Base-by-base conservation (phyloP, 2,329 filamentous ascomycete genomes). In the Rugonectria rugulosa region DNA sequence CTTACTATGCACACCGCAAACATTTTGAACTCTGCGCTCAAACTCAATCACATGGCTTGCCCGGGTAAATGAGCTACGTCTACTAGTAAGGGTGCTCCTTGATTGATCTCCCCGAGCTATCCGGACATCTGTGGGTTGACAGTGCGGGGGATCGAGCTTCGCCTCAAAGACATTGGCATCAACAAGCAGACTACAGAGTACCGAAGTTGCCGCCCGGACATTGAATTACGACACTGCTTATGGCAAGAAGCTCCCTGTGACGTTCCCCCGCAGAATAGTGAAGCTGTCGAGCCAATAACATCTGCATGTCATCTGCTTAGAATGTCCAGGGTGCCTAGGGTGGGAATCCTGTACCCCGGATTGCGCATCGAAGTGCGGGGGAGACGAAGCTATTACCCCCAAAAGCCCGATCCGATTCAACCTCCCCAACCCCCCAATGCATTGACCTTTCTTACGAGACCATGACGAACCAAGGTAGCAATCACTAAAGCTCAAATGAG, bases 61-160 rank as follows among this genome's bases (percentile, higher is more conserved):
- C 50, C 57, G 63, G 61, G 60, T 64, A 64, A 66, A 64, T 23
- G 23, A 24, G 31, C 36, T 44, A 42, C 42, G 26, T 41, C 36
- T 24, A 46, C 46, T 42, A 38, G 56, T 27, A 52, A 50, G 50
- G 42, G 46, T 31, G 27, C 48, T 57, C 48, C 44, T 34, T 56
- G 40, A 65, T 65, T 60, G 61, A 55, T 66, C 59, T 23, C 64
- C 51, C 63, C 64, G 64, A 29, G 27, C 8, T 47, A 56, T 56
- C 53, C 53, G 53, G 20, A 21, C n/a, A n/a, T 40, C 20, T 9
- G 23, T n/a, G 37, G 37, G 6, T n/a, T 21, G 9, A 14, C 10
- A 40, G n/a, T 31, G 46, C 46, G 53, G 34, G 46, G 46, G 32
- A 15, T 38, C 5, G 27, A 27, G 42, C 40, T 20, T 45, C 21